Evolutionary conservation across 2,329 filamentous ascomycete species (phyloP).

Genomic region (Ambrosiella cleistominuta): DNA sequence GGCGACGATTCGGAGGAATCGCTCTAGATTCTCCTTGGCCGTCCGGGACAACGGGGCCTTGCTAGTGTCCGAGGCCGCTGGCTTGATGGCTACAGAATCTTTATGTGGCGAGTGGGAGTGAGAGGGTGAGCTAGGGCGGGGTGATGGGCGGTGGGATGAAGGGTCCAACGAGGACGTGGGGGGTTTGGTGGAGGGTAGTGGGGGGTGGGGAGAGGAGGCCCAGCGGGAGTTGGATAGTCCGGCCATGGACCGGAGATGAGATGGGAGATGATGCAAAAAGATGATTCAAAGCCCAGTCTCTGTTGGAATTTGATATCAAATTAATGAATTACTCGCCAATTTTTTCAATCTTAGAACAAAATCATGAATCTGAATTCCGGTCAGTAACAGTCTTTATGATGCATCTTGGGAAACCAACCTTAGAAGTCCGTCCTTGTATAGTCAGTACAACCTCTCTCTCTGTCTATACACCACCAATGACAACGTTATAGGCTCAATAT

Average conservation of each 20-base stretch:
- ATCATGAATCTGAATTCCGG: no score
- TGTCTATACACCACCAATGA: no score
- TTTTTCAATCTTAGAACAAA: no score
- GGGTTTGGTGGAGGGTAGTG: background rate
- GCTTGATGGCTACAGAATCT: background rate
- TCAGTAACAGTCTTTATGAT: no score
- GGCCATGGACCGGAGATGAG: background rate
- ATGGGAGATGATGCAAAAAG: background rate
- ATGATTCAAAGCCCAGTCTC: no score
- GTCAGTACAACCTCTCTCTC: no score
- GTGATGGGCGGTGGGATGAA: background rate
- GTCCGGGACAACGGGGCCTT: background rate
- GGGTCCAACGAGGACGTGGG: background rate
- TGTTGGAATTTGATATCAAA: no score
- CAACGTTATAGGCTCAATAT: no score
- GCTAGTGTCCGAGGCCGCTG: background rate
- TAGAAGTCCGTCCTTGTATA: no score
- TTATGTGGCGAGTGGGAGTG: background rate
- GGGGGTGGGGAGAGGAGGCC: background rate
- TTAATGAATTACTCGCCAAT: no score
- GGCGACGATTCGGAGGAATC: conserved; percentile 16
- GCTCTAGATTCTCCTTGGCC: conserved; percentile 8
- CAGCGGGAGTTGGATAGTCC: conserved; percentile 8
- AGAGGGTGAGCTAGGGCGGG: background rate
- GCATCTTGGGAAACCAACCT: no score